Base-by-base conservation (phyloP, 441 rosid species). In the Mallotus repandus region DNA sequence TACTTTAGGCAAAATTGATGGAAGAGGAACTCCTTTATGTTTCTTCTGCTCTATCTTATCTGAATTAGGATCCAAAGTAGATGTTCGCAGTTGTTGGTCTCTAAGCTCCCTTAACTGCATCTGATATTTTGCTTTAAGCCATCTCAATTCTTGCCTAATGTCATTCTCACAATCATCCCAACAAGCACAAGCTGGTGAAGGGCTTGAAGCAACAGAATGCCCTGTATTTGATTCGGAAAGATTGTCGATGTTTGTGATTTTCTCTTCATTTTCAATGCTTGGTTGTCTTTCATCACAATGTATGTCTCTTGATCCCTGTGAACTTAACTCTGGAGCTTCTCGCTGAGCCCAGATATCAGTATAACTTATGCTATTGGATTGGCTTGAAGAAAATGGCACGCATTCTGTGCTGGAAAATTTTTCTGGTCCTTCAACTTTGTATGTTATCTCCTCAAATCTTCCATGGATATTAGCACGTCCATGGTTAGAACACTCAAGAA, bases 381-480 rank as follows among this genome's bases (percentile, higher is more conserved):
- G 80, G 75, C 78, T 65, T 63, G 80, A 63, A 41, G 64, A 58
- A 35, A 66, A 80, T n/a, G 77, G 71, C 25, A 76, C 81, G 76
- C 58, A 76, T 18, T 72, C 86, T 9, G 62, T 61, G 46, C 50
- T 66, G 9, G 64, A 81, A 63, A 79, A 84, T 57, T 83, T 78
- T 72, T 86, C 91, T 14, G 84, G 69, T 68, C 81, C 91, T 55
- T 83, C 90, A 63, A 89, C 89, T 84, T 87, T 87, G 81, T 86
- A 93, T 2, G 88, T 91, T 25, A 93, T 86, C 85, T 90, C 94
- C 82, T 90, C 98, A 5, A 96, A 93, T 54, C 97, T 90, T 50
- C 97, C 97, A 69, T 90, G 97, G 76, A 86, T 63, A 7, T 89
- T 80, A 70, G 89, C 75, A 68, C 87, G 83, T 46, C 86, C 84